These are phyloP conservation scores for Boletus pseudo-olivaceus DNA, from an alignment of 768 basidiomycete species.

Conservation along the genomic window DNA sequence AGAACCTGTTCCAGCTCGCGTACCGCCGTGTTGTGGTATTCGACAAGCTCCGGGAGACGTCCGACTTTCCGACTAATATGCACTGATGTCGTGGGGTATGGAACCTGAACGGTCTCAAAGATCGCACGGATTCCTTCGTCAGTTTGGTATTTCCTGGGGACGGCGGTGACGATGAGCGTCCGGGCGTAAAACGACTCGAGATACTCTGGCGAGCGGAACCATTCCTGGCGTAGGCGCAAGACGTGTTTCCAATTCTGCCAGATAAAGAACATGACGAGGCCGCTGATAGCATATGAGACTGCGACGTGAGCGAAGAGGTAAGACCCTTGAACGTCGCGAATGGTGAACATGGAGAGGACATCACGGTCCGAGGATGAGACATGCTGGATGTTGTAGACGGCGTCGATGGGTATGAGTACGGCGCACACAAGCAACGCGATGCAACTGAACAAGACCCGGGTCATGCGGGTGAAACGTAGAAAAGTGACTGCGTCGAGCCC, in stretches of 20 bases:
- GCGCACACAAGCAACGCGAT: constrained; percentile 64
- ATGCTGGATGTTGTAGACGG: constrained; percentile 74
- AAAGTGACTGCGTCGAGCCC: constrained; percentile 93
- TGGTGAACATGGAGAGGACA: constrained; percentile 76
- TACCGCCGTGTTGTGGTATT: constrained; percentile 93
- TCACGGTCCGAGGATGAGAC: constrained; percentile 52
- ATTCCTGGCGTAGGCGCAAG: constrained; percentile 72
- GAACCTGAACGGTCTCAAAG: constrained; percentile 71
- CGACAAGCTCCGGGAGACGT: constrained; percentile 83
- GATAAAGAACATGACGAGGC: constrained; percentile 66
- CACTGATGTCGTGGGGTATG: constrained; percentile 89
- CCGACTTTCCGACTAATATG: constrained; percentile 88
- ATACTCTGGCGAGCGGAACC: constrained; percentile 91
- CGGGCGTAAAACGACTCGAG: constrained; percentile 89
- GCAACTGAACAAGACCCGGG: constrained; percentile 66
- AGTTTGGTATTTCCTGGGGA: constrained; percentile 76
- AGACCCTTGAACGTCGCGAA: constrained; percentile 72
- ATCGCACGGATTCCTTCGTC: constrained; percentile 81
- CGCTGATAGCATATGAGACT: constrained; percentile 76
- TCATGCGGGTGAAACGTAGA: constrained; percentile 86
- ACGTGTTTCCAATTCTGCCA: constrained; percentile 76
- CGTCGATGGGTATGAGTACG: constrained; percentile 83
- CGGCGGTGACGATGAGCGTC: constrained; percentile 77
- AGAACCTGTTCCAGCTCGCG: constrained; percentile 85
- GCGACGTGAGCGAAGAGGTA: constrained; percentile 83